These are phyloP conservation scores for Skeletonema grethae DNA, from an alignment of 108 stramenopile species.

Conservation along the genomic window DNA sequence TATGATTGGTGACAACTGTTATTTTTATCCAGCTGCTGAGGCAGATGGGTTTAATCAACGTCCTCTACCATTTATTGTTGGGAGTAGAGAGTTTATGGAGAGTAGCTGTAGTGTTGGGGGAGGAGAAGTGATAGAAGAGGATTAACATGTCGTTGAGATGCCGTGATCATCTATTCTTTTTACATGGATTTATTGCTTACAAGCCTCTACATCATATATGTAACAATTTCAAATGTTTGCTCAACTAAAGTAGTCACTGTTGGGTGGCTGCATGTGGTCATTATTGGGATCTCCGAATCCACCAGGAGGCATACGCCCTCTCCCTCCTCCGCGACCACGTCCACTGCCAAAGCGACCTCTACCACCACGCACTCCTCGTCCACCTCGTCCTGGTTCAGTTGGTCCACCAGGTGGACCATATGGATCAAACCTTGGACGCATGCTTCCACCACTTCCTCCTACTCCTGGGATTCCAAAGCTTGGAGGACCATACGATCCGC, in stretches of 20 bases:
- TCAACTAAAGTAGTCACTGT: slow-evolving; percentile 46
- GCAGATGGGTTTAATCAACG: slow-evolving; percentile 44
- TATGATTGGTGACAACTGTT: slow-evolving; percentile 34
- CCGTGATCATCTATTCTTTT: neutral
- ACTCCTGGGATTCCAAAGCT: slow-evolving; percentile 36
- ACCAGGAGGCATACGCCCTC: slow-evolving; percentile 45
- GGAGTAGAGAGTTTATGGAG: slow-evolving; percentile 50
- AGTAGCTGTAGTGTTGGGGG: slow-evolving; percentile 11
- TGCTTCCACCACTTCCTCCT: slow-evolving; percentile 54
- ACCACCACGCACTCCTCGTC: slow-evolving; percentile 23
- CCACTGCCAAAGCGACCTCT: slow-evolving; percentile 32
- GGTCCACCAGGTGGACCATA: slow-evolving; percentile 71
- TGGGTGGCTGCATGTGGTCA: slow-evolving; percentile 76
- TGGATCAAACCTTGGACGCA: slow-evolving; percentile 85
- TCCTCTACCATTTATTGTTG: slow-evolving; percentile 46
- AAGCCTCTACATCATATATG: neutral
- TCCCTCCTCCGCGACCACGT: slow-evolving; percentile 7
- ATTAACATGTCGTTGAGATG: neutral
- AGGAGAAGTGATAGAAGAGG: neutral
- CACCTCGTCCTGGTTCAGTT: slow-evolving; percentile 42
- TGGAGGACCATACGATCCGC: slow-evolving; percentile 5
- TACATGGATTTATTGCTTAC: neutral
- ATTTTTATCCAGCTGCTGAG: slow-evolving; percentile 32
- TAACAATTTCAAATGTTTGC: neutral
- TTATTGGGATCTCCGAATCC: slow-evolving; percentile 79